Evolutionary conservation across 2,329 filamentous ascomycete genomes (phyloP).

Genomic region (Sporothrix dimorphospora): DNA sequence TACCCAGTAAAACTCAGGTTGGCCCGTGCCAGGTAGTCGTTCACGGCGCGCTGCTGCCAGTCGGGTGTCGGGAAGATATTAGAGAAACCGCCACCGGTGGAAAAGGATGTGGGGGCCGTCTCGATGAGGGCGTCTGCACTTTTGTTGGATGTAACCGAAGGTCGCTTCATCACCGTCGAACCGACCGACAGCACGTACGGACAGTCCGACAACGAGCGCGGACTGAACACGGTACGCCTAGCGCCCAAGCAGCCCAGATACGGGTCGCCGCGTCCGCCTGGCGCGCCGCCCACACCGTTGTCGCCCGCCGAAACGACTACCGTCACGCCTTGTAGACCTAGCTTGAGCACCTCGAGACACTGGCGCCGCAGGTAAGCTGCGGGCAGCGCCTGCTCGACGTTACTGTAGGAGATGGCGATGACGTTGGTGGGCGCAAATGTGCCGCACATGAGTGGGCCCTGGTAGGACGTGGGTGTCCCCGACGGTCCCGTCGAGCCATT

Average conservation of each 20-base stretch:
- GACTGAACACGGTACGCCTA: conserved; percentile 34
- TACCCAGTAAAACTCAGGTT: conserved; percentile 30
- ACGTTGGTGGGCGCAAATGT: conserved; percentile 56
- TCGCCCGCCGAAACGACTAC: conserved; percentile 55
- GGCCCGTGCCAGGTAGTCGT: conserved; percentile 43
- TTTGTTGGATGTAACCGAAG: conserved; percentile 24
- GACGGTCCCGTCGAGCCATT: conserved; percentile 34
- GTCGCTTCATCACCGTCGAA: conserved; percentile 48
- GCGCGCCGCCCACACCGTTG: conserved; percentile 46
- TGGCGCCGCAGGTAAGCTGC: conserved; percentile 56
- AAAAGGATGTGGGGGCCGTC: conserved; percentile 35
- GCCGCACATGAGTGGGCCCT: conserved; percentile 44
- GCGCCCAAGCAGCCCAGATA: conserved; percentile 34
- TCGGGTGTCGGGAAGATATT: conserved; percentile 49
- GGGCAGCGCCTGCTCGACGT: conserved; percentile 56
- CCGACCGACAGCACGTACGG: conserved; percentile 57
- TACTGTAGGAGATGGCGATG: conserved; percentile 59
- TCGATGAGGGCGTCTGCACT: conserved; percentile 29
- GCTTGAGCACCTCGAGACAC: conserved; percentile 56
- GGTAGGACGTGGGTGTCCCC: conserved; percentile 47
- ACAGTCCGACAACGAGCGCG: conserved; percentile 40
- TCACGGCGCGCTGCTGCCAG: conserved; percentile 49
- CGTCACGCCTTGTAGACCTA: conserved; percentile 53
- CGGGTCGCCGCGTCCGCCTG: conserved; percentile 37
- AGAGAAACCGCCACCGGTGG: conserved; percentile 50